These are phyloP conservation scores for Candida jianshihensis DNA, from an alignment of 805 yeast genomes.

Conservation along the genomic window DNA sequence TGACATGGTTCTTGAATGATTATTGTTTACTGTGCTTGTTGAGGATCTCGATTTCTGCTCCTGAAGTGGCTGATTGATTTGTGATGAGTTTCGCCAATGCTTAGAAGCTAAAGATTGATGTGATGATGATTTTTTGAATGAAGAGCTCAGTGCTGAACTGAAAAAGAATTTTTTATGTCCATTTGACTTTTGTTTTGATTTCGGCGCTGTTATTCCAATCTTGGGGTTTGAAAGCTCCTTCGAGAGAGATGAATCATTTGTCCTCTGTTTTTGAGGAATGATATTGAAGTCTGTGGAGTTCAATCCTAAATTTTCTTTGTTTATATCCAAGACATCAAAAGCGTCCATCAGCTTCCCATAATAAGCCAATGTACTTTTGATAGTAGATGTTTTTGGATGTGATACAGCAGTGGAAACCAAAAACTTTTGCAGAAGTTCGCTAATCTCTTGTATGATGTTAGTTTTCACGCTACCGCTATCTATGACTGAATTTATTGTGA, in stretches of 20 bases:
- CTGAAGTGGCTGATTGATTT: too few species aligned
- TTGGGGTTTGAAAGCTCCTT: too few species aligned
- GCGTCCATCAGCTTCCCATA: conserved; percentile 21
- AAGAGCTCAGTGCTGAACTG: too few species aligned
- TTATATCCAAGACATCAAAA: conserved; percentile 12
- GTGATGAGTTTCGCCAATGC: too few species aligned
- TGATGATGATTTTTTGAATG: too few species aligned
- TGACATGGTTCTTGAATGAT: conserved; percentile 3
- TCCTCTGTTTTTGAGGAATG: neutral
- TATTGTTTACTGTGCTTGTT: too few species aligned
- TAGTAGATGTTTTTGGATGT: neutral
- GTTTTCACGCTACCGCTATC: conserved; percentile 17
- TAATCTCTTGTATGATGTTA: conserved; percentile 19
- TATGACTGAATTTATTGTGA: conserved; percentile 8
- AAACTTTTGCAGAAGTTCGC: conserved; percentile 9
- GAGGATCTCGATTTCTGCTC: too few species aligned
- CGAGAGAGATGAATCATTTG: too few species aligned
- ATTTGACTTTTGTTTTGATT: too few species aligned
- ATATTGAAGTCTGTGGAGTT: neutral
- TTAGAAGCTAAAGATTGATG: too few species aligned
- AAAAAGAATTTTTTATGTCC: too few species aligned
- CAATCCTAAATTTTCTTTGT: conserved; percentile 1
- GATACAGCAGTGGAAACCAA: neutral
- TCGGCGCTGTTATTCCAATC: too few species aligned
- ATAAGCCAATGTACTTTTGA: conserved; percentile 14